These are phyloP conservation scores for Spiraea crenata DNA, from an alignment of 331 rosid species.

Conservation along the genomic window DNA sequence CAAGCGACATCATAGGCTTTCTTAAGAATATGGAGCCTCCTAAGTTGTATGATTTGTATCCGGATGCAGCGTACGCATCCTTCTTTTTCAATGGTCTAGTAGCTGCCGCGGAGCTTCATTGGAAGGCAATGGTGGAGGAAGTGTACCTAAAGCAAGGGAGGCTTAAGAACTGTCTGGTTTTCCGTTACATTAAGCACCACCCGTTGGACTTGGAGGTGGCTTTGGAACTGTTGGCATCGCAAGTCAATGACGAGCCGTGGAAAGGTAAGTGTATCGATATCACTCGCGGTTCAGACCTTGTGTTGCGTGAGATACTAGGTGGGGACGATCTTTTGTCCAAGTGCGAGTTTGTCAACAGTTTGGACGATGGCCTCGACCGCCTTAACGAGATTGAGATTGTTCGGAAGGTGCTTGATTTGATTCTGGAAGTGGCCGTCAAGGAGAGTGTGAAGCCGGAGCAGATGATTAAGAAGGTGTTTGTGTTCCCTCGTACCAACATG, in stretches of 20 bases:
- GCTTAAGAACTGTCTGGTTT: conserved; percentile 41
- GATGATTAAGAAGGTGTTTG: conserved; percentile 61
- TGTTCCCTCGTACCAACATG: conserved; percentile 62
- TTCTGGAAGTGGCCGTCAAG: conserved; percentile 50
- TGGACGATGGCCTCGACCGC: conserved; percentile 29
- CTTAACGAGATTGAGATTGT: conserved; percentile 32
- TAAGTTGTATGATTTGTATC: too few species aligned
- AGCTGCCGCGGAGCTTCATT: conserved; percentile 53
- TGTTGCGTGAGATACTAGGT: conserved; percentile 50
- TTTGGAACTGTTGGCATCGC: conserved; percentile 57
- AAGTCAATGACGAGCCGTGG: conserved; percentile 67
- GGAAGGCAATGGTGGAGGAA: conserved; percentile 57
- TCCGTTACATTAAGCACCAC: conserved; percentile 38
- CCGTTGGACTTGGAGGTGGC: conserved; percentile 56
- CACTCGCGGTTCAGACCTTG: conserved; percentile 42
- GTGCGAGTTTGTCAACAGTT: conserved; percentile 24
- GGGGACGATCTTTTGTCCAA: conserved; percentile 33
- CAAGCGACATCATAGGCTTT: conserved; percentile 40
- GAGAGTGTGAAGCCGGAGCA: conserved; percentile 46
- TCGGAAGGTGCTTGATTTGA: conserved; percentile 56
- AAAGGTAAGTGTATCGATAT: conserved; percentile 46
- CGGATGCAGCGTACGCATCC: too few species aligned
- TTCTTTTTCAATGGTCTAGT: not conserved
- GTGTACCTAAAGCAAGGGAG: conserved; percentile 37
- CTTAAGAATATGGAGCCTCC: conserved; percentile 15